Evolutionary conservation across 2,329 filamentous ascomycete genomes (phyloP).

Genomic region (Ceratocystis eucalypticola): DNA sequence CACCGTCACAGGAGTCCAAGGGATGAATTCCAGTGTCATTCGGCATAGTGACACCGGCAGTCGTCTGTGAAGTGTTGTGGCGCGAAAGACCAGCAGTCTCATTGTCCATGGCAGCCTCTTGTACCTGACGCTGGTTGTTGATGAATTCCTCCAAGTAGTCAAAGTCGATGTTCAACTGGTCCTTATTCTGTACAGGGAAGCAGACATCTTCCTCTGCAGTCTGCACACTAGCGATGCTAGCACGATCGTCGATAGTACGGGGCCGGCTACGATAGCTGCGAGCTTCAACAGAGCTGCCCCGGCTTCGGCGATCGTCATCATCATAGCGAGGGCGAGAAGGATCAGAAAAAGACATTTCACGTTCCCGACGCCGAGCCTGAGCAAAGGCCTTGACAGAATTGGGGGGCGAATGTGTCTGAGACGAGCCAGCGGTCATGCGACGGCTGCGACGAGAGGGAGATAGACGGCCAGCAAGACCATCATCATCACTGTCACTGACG

Average conservation of each 20-base stretch:
- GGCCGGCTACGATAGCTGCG: slow-evolving; percentile 29
- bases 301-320: slow-evolving; percentile 27
- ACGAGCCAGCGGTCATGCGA: slow-evolving; percentile 43
- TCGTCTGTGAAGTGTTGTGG: slow-evolving; percentile 22
- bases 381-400: slow-evolving; percentile 98
- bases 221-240: slow-evolving; percentile 50
- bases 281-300: slow-evolving; percentile 12
- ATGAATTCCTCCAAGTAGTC: slow-evolving; percentile 92
- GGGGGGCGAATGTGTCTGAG: slow-evolving; percentile 68
- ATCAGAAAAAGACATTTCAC: slow-evolving; percentile 48
- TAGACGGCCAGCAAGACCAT: slow-evolving; percentile 44
- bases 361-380: slow-evolving; percentile 71
- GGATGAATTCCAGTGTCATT: neutral
- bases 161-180: slow-evolving; percentile 76
- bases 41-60: slow-evolving; percentile 24
- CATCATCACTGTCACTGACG: slow-evolving; percentile 57
- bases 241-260: slow-evolving; percentile 47
- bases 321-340: slow-evolving; percentile 30
- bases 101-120: slow-evolving; percentile 22
- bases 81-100: slow-evolving; percentile 21
- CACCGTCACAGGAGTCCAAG: neutral
- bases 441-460: slow-evolving; percentile 34
- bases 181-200: slow-evolving; percentile 63
- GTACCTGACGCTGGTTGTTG: slow-evolving; percentile 38
- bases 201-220: slow-evolving; percentile 79